phyloP scores from a whole-genome alignment of 257 asterid genomes.

The Solanum bukasovii region DNA sequence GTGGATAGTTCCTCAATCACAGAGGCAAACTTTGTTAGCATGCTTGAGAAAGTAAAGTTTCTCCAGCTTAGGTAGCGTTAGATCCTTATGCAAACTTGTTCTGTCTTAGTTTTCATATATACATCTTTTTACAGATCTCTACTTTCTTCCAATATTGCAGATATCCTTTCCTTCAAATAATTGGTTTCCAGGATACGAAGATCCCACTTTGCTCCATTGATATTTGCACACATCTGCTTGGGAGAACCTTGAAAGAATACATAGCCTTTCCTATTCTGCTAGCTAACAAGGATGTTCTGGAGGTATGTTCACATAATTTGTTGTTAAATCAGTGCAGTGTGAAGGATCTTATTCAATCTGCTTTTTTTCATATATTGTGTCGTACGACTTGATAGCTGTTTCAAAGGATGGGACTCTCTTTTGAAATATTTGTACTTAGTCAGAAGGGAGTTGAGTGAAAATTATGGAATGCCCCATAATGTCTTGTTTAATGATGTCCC shows the following conservation, averaged over 20 bases:
- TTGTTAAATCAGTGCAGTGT: not conserved
- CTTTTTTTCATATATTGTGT: not conserved
- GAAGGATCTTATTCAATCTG: not conserved
- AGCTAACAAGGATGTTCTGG: constrained; percentile 29
- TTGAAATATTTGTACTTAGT: not conserved
- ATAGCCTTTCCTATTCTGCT: constrained; percentile 63
- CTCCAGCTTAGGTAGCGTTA: constrained; percentile 64
- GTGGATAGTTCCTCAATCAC: constrained; percentile 25
- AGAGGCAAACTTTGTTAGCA: constrained; percentile 21
- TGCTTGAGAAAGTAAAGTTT: constrained; percentile 52
- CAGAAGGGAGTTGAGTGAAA: not conserved
- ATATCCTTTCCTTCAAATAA: constrained; percentile 60
- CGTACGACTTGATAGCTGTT: not conserved
- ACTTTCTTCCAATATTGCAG: constrained; percentile 41
- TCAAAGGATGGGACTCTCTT: not conserved
- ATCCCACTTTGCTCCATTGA: constrained; percentile 29
- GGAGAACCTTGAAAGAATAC: constrained; percentile 45
- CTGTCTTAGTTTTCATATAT: not conserved
- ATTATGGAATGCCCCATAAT: no score
- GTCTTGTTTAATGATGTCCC: no score
- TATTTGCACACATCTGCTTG: constrained; percentile 26
- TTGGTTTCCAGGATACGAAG: constrained; percentile 44
- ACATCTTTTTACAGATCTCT: constrained; percentile 46
- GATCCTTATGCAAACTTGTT: not conserved
- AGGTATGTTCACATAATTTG: constrained; percentile 37